Evolutionary conservation across 2,329 filamentous ascomycete genomes (phyloP), one percentile per base, ranked within the genome.

Genomic region (Scedosporium aurantiacum): DNA sequence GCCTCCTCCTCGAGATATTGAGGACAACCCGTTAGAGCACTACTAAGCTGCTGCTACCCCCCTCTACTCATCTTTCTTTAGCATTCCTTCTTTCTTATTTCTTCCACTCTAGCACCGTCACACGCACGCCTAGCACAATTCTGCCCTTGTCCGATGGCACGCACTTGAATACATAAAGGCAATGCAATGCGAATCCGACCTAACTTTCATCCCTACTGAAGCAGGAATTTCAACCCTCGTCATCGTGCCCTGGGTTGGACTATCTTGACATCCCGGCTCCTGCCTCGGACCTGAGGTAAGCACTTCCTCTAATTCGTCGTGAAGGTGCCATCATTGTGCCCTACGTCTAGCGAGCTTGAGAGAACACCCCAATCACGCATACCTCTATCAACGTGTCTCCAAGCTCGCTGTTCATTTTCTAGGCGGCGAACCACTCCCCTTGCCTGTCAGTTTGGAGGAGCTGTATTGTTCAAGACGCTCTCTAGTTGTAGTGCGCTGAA

Each of bases 171-270:
- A 27, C 50, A 23, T 23, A 54, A 54, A 12, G 50, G 23, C 50
- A 5, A 52, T 60, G 45, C n/a, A 7, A 45, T 60, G 25, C 43
- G 14, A 47, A 37, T 60, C 27, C 41, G 28, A 18, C 43, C 58
- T 60, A 47, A 60, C 43, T 50, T 28, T 16, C 18, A 7, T 60
- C 45, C 25, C 43, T 4, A 52, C 43, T 60, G 8, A 18, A 60
- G 58, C 52, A 61, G 59, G 59, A 61, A 41, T 61, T 61, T 27
- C 50, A 61, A 41, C 59, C 59, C 27, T 25, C 59, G 14, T 60
- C 58, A 47, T 60, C 58, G 59, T 61, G 59, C 43, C 37, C 50
- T 28, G 59, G 59, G 14, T 18, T 61, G 50, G 59, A 61, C 21
- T 61, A 61, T 50, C 50, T 61, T 28, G 59, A 61, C 52, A 61